Evolutionary conservation across 2,329 filamentous ascomycete species (phyloP), one percentile per base, ranked within the genome.

Genomic region (Arthrobotrys conoides): DNA sequence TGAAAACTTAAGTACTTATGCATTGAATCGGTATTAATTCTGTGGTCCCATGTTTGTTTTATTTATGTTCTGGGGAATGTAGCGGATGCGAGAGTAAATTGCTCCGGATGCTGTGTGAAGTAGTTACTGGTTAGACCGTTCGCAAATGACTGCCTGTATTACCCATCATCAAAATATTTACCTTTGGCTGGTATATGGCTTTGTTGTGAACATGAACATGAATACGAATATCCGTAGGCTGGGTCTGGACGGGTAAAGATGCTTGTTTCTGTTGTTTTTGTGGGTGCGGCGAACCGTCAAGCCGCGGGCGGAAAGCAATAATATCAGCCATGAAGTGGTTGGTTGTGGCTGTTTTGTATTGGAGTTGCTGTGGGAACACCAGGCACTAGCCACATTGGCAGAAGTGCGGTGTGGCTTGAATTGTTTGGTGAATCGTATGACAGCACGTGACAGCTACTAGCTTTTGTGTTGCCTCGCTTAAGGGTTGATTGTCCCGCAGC

Each of bases 281-380:
- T 30, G 27, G 27, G 6, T 48, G 27, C 44, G 46, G 22, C 16
- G 30, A 65, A 24, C 65, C 71, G 65, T 69, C 33, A 33, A 53
- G 16, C 55, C 64, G 65, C 71, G 71, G 71, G 46, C 30, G 48
- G 16, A 18, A 63, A 3, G 44, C 20, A 12, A 24, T 36, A 6
- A 14, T 22, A 16, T 27, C 6, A 33, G 6, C 5, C 24, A 46
- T 5, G 36, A 8, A 30, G 36, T 33, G 33, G 20, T 27, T 10
- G 66, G 44, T 61, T 57, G 65, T 61, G 66, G 51, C 57, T 51
- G 24, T 44, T 63, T 30, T 3, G 24, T 24, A 22, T 5, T 51
- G 41, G 63, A 41, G 70, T 67, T 73, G 33, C 70, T 67, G 59
- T 73, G 70, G 57, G 46, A 68, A 73, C 70, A 68, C 24, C 9